phyloP scores from a whole-genome alignment of 352 stramenopile species.

The Pythium pectinolyticum region DNA sequence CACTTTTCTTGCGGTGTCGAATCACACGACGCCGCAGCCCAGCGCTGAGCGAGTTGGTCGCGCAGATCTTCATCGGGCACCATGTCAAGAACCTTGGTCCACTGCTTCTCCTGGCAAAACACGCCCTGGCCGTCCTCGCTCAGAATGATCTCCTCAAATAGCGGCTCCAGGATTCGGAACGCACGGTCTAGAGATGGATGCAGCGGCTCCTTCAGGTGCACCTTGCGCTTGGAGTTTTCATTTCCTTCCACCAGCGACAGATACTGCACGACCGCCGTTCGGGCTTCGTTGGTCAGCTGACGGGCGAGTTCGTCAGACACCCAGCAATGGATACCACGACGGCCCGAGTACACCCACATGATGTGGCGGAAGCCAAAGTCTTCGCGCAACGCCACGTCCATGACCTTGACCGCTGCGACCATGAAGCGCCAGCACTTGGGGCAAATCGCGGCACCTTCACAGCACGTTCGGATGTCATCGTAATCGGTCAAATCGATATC shows the following conservation, averaged over 20 bases:
- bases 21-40: slow-evolving; percentile 45
- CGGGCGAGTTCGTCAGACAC: slow-evolving; percentile 95
- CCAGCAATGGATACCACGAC: slow-evolving; percentile 99
- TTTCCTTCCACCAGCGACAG: slow-evolving; percentile 93
- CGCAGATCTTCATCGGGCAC: slow-evolving; percentile 90
- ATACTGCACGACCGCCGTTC: slow-evolving; percentile 96
- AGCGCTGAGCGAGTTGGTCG: slow-evolving; percentile 57
- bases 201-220: slow-evolving; percentile 89
- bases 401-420: slow-evolving; percentile 95
- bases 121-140: slow-evolving; percentile 91
- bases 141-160: slow-evolving; percentile 93
- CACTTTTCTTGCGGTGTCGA: slow-evolving; percentile 88
- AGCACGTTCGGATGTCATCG: slow-evolving; percentile 98
- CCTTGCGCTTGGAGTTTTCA: slow-evolving; percentile 87
- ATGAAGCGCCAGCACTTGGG: slow-evolving; percentile 98
- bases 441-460: slow-evolving; percentile 90
- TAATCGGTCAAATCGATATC: slow-evolving; percentile 99
- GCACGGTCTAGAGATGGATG: slow-evolving; percentile 95
- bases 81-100: slow-evolving; percentile 91
- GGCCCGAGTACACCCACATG: slow-evolving; percentile 98
- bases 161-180: slow-evolving; percentile 92
- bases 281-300: slow-evolving; percentile 94
- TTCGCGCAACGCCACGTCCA: slow-evolving; percentile 89
- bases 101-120: slow-evolving; percentile 86
- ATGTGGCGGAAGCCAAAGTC: slow-evolving; percentile 99